phyloP scores from a whole-genome alignment of 1,284 basidiomycete genomes.

The Meripilus lineatus region DNA sequence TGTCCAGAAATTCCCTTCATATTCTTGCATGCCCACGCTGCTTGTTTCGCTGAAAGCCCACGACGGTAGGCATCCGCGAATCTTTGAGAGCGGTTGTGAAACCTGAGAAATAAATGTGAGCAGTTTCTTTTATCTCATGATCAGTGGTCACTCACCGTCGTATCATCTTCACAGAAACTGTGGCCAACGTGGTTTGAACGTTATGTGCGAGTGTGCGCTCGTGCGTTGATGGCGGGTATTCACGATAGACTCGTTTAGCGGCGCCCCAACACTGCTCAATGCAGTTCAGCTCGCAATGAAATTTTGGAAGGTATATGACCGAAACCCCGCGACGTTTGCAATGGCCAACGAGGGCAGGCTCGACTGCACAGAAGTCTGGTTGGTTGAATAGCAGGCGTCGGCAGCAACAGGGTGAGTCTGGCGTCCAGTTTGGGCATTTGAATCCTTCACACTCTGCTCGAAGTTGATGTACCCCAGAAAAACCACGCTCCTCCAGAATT shows the following conservation, averaged over 20 bases:
- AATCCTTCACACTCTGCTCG: conserved; percentile 16
- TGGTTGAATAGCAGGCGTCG: conserved; percentile 21
- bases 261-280: conserved; percentile 21
- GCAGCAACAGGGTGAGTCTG: conserved; percentile 20
- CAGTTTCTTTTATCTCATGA: background rate
- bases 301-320: conserved; percentile 16
- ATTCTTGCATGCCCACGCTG: no score
- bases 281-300: conserved; percentile 18
- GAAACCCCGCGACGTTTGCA: background rate
- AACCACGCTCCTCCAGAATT: conserved; percentile 21
- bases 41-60: conserved; percentile 17
- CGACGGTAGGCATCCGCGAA: conserved; percentile 18
- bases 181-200: conserved; percentile 6
- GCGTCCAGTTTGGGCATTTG: conserved; percentile 14
- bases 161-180: conserved; percentile 1
- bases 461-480: background rate
- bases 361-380: conserved; percentile 21
- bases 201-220: conserved; percentile 11
- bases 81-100: conserved; percentile 8
- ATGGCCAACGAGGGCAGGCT: background rate
- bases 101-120: conserved; percentile 8
- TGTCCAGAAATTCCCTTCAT: no score
- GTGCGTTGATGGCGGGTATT: background rate
- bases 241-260: conserved; percentile 14
- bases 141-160: conserved; percentile 1